A percentile compares a stretch with the other conserved stretches of the same genome.
These are phyloP conservation scores for Bipolaris zeicola DNA, from an alignment of 2,329 filamentous ascomycete genomes.

Conservation along the genomic window DNA sequence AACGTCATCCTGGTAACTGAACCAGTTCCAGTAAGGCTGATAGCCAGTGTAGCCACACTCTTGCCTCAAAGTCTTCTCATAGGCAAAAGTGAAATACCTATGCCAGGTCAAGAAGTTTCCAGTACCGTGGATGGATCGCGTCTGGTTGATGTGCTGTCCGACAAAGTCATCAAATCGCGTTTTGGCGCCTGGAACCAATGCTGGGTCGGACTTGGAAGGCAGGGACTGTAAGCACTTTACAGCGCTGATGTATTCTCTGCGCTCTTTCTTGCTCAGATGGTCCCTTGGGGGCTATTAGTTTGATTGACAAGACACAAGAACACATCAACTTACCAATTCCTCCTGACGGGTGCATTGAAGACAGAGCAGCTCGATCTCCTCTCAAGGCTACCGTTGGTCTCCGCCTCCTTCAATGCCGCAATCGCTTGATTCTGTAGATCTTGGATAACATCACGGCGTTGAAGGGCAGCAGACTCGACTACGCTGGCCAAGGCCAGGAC, in stretches of 20 bases:
- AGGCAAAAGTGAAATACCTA: conserved; percentile 44
- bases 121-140: conserved; percentile 24
- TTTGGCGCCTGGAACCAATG: conserved; percentile 23
- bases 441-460: conserved; percentile 14
- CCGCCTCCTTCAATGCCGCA: conserved; percentile 12
- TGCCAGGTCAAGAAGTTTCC: conserved; percentile 43
- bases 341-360: conserved; percentile 14
- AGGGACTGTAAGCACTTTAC: conserved; percentile 27
- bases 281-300: not conserved
- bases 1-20: conserved; percentile 31
- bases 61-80: conserved; percentile 45
- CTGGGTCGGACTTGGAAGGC: conserved; percentile 20
- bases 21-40: conserved; percentile 59
- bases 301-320: not conserved
- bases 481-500: conserved; percentile 16
- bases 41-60: conserved; percentile 48
- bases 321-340: conserved; percentile 20
- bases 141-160: conserved; percentile 30
- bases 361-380: conserved; percentile 13
- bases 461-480: conserved; percentile 11
- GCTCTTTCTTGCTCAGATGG: conserved; percentile 8
- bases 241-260: conserved; percentile 26
- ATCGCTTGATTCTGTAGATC: conserved; percentile 22
- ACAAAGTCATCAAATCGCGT: conserved; percentile 39
- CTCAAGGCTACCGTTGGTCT: conserved; percentile 8